Percentiles rank a stretch among this genome's conserved stretches.
Evolutionary conservation across 305 asterid species (phyloP).

Genomic region (Fraxinus platypoda): DNA sequence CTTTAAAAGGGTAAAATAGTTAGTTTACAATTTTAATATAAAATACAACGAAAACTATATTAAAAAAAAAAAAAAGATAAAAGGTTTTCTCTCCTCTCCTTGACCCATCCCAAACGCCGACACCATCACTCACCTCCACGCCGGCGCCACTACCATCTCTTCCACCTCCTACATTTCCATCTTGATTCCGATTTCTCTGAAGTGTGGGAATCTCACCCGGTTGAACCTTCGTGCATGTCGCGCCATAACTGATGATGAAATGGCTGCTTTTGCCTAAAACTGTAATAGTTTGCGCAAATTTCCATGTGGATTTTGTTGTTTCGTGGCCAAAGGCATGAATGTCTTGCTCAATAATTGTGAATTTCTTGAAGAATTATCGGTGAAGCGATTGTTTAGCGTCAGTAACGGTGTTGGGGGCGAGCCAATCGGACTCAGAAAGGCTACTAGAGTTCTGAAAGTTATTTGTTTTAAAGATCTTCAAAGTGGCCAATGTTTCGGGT

Average conservation of each 20-base stretch:
- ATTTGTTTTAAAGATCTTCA: slow-evolving; percentile 34
- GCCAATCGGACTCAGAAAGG: slow-evolving; percentile 24
- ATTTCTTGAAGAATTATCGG: slow-evolving; percentile 35
- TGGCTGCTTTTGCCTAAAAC: slow-evolving; percentile 22
- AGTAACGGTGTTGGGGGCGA: slow-evolving; percentile 17
- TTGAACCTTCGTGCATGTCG: slow-evolving; percentile 42
- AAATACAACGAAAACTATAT: too few relatives aligned
- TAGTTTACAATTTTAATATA: too few relatives aligned
- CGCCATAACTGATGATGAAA: slow-evolving; percentile 35
- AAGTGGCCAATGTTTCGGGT: slow-evolving; percentile 39
- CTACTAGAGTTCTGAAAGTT: slow-evolving; percentile 16
- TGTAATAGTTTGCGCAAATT: slow-evolving; percentile 33
- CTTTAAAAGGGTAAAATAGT: too few relatives aligned
- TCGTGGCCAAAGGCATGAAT: slow-evolving; percentile 38
- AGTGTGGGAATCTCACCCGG: slow-evolving; percentile 32
- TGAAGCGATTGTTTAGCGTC: slow-evolving; percentile 34
- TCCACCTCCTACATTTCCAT: too few relatives aligned
- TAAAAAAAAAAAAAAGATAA: too few relatives aligned
- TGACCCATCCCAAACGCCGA: too few relatives aligned
- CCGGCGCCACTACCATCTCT: too few relatives aligned
- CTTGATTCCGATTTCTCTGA: slow-evolving; percentile 28
- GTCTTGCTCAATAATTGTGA: slow-evolving; percentile 31
- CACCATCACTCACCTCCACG: too few relatives aligned
- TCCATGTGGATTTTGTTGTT: slow-evolving; percentile 34
- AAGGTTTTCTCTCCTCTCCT: too few relatives aligned